These are phyloP conservation scores for Skeletonema costatum DNA, from an alignment of 108 stramenopile genomes.

Conservation along the genomic window DNA sequence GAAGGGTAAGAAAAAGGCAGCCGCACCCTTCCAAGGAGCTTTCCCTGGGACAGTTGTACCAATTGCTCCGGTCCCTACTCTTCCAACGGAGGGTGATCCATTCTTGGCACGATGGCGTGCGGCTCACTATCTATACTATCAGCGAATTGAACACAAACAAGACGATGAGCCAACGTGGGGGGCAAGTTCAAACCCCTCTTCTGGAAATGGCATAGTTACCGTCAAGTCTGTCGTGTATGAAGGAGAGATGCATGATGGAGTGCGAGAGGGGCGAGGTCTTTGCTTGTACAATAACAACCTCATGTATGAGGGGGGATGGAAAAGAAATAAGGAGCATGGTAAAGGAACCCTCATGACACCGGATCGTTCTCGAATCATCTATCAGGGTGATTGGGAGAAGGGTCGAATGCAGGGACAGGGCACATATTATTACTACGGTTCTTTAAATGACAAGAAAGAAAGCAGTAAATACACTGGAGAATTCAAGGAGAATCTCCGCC, in stretches of 20 bases:
- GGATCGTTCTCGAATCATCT: constrained; percentile 77
- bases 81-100: constrained; percentile 74
- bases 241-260: constrained; percentile 79
- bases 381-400: constrained; percentile 85
- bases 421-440: constrained; percentile 70
- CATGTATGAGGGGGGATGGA: constrained; percentile 91
- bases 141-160: constrained; percentile 46
- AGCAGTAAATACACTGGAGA: constrained; percentile 80
- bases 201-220: constrained; percentile 30
- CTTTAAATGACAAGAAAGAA: background rate
- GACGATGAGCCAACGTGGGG: constrained; percentile 11
- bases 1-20: constrained; percentile 9
- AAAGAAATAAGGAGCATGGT: constrained; percentile 87
- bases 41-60: constrained; percentile 1
- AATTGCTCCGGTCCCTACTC: constrained; percentile 18
- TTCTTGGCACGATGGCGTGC: constrained; percentile 77
- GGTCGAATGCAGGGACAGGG: constrained; percentile 86
- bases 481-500: constrained; percentile 77
- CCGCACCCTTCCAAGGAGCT: background rate
- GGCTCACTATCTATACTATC: constrained; percentile 85
- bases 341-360: constrained; percentile 73
- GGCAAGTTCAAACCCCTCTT: constrained; percentile 3
- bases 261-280: constrained; percentile 81
- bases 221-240: constrained; percentile 83
- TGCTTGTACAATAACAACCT: constrained; percentile 80